Percentiles rank a stretch among this genome's conserved stretches.
phyloP scores from a whole-genome alignment of 2,329 filamentous ascomycete genomes.

The Ophiognomonia clavigignenti-juglandacearum region DNA sequence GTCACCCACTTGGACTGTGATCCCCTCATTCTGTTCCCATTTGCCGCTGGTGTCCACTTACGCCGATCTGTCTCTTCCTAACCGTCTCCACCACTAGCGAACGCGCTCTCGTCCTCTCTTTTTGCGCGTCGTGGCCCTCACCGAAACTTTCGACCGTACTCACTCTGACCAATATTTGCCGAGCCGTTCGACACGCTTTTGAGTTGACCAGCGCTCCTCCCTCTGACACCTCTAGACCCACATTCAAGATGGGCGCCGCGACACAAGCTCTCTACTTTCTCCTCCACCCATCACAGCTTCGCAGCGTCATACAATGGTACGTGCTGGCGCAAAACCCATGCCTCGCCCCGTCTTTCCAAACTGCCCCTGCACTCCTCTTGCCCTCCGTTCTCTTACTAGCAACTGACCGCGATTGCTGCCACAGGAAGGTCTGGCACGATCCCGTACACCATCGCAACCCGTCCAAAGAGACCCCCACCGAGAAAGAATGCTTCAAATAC shows the following conservation, averaged over 20 bases:
- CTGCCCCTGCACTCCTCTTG: neutral
- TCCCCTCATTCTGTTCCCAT: too few relatives aligned
- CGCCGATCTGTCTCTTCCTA: too few relatives aligned
- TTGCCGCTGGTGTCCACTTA: too few relatives aligned
- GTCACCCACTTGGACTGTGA: too few relatives aligned
- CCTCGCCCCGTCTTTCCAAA: slow-evolving; percentile 6
- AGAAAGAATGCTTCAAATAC: slow-evolving; percentile 80
- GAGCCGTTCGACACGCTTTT: neutral
- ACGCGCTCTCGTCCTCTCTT: too few relatives aligned
- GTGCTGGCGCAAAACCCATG: slow-evolving; percentile 19
- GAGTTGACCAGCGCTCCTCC: neutral
- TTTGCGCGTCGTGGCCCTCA: too few relatives aligned
- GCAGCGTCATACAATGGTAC: slow-evolving; percentile 86
- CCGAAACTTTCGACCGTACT: too few relatives aligned
- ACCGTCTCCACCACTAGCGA: too few relatives aligned
- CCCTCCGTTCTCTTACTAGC: slow-evolving; percentile 3
- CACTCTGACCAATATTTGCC: too few relatives aligned
- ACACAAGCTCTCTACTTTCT: slow-evolving; percentile 62
- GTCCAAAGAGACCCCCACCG: slow-evolving; percentile 66
- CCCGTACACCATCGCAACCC: slow-evolving; percentile 81
- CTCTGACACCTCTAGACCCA: neutral
- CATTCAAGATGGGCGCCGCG: slow-evolving; percentile 47
- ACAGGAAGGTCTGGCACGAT: slow-evolving; percentile 94
- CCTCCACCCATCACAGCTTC: slow-evolving; percentile 71
- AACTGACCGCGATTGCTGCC: slow-evolving; percentile 13